A percentile compares a stretch with the other conserved stretches of the same genome.
These are phyloP conservation scores for Pyricularia sp. DNA, from an alignment of 2,329 filamentous ascomycete genomes.

Conservation along the genomic window DNA sequence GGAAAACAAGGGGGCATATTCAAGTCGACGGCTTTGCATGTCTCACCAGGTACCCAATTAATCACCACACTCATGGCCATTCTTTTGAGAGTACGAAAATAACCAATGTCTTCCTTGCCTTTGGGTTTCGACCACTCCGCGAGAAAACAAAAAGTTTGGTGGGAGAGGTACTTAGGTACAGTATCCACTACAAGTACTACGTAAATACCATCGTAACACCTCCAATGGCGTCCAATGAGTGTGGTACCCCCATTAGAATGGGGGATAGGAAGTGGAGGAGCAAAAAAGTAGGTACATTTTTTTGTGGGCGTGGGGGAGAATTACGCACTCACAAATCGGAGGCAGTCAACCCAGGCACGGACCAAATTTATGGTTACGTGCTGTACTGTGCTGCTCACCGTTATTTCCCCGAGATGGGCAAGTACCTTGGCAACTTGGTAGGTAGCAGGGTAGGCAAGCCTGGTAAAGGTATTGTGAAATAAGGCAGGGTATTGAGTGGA, in stretches of 20 bases:
- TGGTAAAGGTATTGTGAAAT: no score
- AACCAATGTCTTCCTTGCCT: no score
- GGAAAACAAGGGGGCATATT: background rate
- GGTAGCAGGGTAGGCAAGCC: background rate
- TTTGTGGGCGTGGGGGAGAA: background rate
- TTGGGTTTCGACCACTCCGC: no score
- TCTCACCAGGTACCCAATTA: no score
- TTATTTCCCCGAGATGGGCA: background rate
- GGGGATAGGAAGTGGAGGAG: no score
- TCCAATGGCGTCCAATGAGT: background rate
- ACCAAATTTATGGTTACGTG: background rate
- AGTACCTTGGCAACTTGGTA: background rate
- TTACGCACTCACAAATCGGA: background rate
- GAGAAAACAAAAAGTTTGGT: no score
- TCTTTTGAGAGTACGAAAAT: no score
- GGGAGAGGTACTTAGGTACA: no score
- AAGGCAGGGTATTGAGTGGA: no score
- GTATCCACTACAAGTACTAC: no score
- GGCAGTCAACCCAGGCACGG: background rate
- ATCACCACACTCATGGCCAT: no score
- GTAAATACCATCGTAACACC: background rate
- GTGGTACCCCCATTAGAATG: background rate
- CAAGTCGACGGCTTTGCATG: no score
- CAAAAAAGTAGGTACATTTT: background rate
- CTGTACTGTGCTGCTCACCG: background rate